A percentile compares a stretch with the other conserved stretches of the same genome.
Conservation (phyloP, 2,329 filamentous ascomycete genomes). For the Aspergillus costaricaensis region DNA sequence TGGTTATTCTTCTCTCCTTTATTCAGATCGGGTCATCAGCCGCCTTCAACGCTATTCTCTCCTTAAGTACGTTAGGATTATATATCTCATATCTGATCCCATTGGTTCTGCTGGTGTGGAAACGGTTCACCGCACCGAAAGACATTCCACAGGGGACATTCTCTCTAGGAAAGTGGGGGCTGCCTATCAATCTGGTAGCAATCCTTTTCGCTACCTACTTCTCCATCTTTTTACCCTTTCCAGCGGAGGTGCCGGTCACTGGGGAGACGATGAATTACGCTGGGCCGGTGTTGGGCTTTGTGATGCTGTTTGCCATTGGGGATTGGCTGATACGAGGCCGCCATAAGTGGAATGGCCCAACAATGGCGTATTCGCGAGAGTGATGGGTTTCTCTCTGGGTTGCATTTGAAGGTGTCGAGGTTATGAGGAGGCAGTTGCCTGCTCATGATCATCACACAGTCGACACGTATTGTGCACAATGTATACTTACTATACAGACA, state of each 20-base stretch:
- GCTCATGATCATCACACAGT: too few relatives aligned
- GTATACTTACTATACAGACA: too few relatives aligned
- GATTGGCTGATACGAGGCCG: constrained; percentile 29
- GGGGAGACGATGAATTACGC: constrained; percentile 39
- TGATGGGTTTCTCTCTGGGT: not conserved
- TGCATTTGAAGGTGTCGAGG: too few relatives aligned
- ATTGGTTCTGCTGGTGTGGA: constrained; percentile 36
- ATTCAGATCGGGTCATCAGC: constrained; percentile 53
- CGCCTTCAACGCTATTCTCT: constrained; percentile 56
- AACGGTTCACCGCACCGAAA: constrained; percentile 20
- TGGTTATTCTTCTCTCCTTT: constrained; percentile 36
- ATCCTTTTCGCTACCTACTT: constrained; percentile 34
- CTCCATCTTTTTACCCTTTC: constrained; percentile 35
- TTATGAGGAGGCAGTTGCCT: too few relatives aligned
- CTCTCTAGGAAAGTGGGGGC: constrained; percentile 30
- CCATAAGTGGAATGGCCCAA: constrained; percentile 27
- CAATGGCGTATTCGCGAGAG: constrained; percentile 16
- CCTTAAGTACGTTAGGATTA: constrained; percentile 50
- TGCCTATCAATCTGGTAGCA: constrained; percentile 30
- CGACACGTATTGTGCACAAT: too few relatives aligned
- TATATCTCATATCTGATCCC: constrained; percentile 53
- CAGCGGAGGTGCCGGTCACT: constrained; percentile 32
- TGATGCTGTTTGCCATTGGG: constrained; percentile 25
- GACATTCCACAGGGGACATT: constrained; percentile 30
- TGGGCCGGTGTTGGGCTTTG: constrained; percentile 26